Conservation (phyloP, 2,329 filamentous ascomycete species). For the Phialemoniopsis sp. region DNA sequence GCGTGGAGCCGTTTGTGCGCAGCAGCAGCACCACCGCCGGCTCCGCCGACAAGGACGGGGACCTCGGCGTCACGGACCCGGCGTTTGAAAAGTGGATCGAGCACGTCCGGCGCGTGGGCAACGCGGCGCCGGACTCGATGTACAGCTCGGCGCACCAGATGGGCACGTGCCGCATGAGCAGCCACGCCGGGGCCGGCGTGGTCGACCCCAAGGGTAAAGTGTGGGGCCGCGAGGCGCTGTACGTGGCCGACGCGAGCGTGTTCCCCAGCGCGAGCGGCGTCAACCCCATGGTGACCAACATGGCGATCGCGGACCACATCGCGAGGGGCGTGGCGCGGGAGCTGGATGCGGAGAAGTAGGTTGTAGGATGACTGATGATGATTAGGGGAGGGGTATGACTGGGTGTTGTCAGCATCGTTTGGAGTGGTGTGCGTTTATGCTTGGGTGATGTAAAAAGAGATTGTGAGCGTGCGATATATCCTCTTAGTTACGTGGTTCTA, state of each 20-base stretch:
- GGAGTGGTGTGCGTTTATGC: no score
- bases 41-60: slow-evolving; percentile 10
- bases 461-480: no score
- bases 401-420: no score
- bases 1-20: slow-evolving; percentile 58
- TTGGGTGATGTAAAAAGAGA: no score
- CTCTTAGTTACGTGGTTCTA: no score
- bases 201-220: slow-evolving; percentile 56
- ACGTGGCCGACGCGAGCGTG: slow-evolving; percentile 70
- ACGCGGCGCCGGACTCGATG: slow-evolving; percentile 39
- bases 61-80: slow-evolving; percentile 50
- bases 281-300: slow-evolving; percentile 76
- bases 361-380: neutral
- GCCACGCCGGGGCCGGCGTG: slow-evolving; percentile 44
- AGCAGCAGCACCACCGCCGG: slow-evolving; percentile 12
- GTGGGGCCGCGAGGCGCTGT: slow-evolving; percentile 63
- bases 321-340: slow-evolving; percentile 51
- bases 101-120: slow-evolving; percentile 41
- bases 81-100: slow-evolving; percentile 59
- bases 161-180: slow-evolving; percentile 72
- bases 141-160: slow-evolving; percentile 77
- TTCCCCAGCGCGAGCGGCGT: slow-evolving; percentile 75
- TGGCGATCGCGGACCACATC: slow-evolving; percentile 67
- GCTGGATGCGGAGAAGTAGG: slow-evolving; percentile 19
- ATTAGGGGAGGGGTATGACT: neutral